Base-by-base conservation (phyloP, 306 rosid species). In the Medicago ruthenica region DNA sequence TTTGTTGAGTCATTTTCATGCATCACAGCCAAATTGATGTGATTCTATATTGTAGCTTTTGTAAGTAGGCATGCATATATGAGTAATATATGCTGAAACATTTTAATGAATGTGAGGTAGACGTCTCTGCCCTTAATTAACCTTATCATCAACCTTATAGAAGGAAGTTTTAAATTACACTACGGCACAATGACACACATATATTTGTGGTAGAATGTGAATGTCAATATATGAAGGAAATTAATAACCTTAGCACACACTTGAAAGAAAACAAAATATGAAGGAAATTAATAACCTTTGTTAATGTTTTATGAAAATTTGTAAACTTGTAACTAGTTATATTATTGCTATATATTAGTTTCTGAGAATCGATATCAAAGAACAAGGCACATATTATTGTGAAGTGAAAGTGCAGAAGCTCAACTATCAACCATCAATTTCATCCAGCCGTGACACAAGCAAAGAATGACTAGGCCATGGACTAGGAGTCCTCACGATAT, bases 1-100 rank as follows among this genome's bases (percentile, higher is more conserved):
- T 14, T 75, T 70, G 72, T 4, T 50, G 36, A 44, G 75, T 80
- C 81, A 70, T 70, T 70, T 81, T 71, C 85, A 22, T 57, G 75
- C 47, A n/a, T 41, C 13, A 34, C 44, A 60, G 41, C 63, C 79
- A 72, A 71, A 34, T 71, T 75, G 77, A 50, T 1, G 76, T 69
- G 65, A 13, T 55, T 64, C 53, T 21, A 21, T 61, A 75, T 18
- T 54, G 31, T 18, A 54, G 17, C 7, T 50, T 50, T 58, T 31
- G 21, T 15, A 61, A n/a, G 66, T 24, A 22, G 34, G 21, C 20
- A 61, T 31, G 54, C 40, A n/a, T 50, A 34, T 55, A 9, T 22
- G 70, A 67, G 77, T 4, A 54, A 63, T 27, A 39, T 21, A 45
- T n/a, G 31, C 20, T 60, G 31, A 53, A 77, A 68, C 21, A 55